Conservation (phyloP, 345 rosid genomes). For the Linum usitatissimum region DNA sequence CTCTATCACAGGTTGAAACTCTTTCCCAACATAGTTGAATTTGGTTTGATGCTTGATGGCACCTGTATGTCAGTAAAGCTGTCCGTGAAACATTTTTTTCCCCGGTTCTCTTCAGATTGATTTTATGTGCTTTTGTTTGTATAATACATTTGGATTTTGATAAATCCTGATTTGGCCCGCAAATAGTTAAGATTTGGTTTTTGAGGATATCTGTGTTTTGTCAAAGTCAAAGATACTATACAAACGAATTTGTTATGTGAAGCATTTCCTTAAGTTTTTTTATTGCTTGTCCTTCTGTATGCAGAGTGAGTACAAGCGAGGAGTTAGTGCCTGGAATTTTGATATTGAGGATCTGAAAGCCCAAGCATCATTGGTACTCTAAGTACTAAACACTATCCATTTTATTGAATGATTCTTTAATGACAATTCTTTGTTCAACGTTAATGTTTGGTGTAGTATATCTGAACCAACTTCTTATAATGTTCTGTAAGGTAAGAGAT, state of each 20-base stretch:
- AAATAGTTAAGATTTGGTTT: background rate
- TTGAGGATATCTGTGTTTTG: background rate
- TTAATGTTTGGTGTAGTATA: background rate
- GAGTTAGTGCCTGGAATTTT: slow-evolving; percentile 99
- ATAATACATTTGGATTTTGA: no score
- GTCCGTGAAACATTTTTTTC: background rate
- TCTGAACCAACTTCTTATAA: slow-evolving; percentile 11
- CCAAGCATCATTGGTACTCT: slow-evolving; percentile 76
- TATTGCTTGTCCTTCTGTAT: background rate
- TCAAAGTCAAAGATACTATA: no score
- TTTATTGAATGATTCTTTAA: slow-evolving; percentile 1
- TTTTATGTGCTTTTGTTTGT: background rate
- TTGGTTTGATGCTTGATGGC: slow-evolving; percentile 1
- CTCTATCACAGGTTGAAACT: slow-evolving; percentile 66
- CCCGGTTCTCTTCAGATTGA: no score
- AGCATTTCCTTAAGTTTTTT: no score
- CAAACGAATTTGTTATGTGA: no score
- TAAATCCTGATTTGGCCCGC: background rate
- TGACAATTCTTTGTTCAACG: slow-evolving; percentile 1
- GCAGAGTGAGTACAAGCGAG: slow-evolving; percentile 95
- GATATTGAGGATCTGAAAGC: slow-evolving; percentile 87
- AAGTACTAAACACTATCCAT: background rate
- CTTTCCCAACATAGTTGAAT: background rate
- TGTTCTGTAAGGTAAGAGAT: slow-evolving; percentile 50
- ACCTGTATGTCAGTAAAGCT: background rate